Evolutionary conservation across 2,329 filamentous ascomycete species (phyloP), one percentile per base, ranked within the genome.

Genomic region (Botrytis fabae): DNA sequence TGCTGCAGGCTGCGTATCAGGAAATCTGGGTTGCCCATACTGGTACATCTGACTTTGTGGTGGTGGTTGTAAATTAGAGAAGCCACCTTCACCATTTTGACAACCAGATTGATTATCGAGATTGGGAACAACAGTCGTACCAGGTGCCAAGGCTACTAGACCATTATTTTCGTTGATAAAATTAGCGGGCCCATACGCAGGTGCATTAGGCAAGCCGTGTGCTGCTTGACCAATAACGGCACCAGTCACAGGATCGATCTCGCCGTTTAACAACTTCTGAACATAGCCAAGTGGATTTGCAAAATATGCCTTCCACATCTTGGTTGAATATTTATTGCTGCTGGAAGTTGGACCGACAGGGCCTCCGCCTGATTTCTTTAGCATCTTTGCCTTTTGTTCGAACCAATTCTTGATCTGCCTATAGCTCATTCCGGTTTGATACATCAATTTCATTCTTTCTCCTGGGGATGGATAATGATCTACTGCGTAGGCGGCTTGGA

Each of bases 381-480:
- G 5, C 22, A 42, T 22, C 18, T 57, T 68, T 0, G 65, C 65
- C 38, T 68, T 68, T 42, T 68, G 48, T 32, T 68, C 65, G 48
- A 32, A 57, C 65, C 65, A 68, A 42, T 68, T 57, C 18, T 68
- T 68, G 8, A 68, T 3, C 35, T 68, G 38, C 18, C 48, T 57
- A 0, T 68, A 68, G 6, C 18, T 42, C 12, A 57, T 22, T 2
- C 8, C 8, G 9, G 48, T 68, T 2, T 8, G 1, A 8, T 14
- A 4, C 64, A 57, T 57, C 6, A 68, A 10, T 8, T 32, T 22
- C 65, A 68, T 68, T 2, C 18, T 57, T 0, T 1, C 6, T 32
- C 65, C 65, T 3, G 65, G 25, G 3, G 65, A 18, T 42, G 65
- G 65, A 57, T 68, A 68, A 40, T 54, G 46, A 22, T 42, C 18